Evolutionary conservation across 495 filamentous ascomycete genomes (phyloP).

Genomic region (Talaromyces thailandensis): DNA sequence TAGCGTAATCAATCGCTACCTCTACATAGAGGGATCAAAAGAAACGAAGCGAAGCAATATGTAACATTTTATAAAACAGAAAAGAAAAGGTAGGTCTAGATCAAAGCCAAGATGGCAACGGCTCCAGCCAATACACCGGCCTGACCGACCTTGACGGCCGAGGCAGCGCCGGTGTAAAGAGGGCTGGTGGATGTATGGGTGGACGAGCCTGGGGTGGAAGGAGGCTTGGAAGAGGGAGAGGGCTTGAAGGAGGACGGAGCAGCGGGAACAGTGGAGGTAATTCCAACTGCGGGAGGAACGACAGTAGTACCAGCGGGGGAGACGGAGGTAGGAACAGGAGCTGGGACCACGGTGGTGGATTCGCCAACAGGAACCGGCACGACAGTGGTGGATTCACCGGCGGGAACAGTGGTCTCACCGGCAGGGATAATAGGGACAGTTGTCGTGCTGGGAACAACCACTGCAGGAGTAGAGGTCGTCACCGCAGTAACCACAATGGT

Average conservation of each 20-base stretch:
- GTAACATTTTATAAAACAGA: not conserved
- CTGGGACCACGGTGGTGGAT: not conserved
- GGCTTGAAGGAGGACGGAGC: not conserved
- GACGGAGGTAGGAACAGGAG: not conserved
- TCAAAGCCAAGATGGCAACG: not conserved
- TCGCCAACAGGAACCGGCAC: not conserved
- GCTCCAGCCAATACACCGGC: not conserved
- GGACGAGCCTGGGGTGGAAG: not conserved
- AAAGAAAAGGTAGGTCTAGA: not conserved
- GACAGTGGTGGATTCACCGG: not conserved
- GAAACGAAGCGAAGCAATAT: not conserved
- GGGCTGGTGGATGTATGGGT: not conserved
- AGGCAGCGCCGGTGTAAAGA: constrained; percentile 1
- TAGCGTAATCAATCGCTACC: constrained; percentile 4
- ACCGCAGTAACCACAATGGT: constrained; percentile 1
- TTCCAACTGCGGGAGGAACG: not conserved
- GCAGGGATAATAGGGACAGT: not conserved
- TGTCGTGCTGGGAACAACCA: not conserved
- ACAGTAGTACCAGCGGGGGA: not conserved
- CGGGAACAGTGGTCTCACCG: not conserved
- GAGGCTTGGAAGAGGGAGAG: constrained; percentile 1
- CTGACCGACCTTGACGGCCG: constrained; percentile 1
- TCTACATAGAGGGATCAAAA: not conserved
- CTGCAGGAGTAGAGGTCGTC: not conserved
- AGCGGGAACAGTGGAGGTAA: not conserved